Evolutionary conservation across 495 filamentous ascomycete genomes (phyloP).

Genomic region (Hypoxylon fragiforme): DNA sequence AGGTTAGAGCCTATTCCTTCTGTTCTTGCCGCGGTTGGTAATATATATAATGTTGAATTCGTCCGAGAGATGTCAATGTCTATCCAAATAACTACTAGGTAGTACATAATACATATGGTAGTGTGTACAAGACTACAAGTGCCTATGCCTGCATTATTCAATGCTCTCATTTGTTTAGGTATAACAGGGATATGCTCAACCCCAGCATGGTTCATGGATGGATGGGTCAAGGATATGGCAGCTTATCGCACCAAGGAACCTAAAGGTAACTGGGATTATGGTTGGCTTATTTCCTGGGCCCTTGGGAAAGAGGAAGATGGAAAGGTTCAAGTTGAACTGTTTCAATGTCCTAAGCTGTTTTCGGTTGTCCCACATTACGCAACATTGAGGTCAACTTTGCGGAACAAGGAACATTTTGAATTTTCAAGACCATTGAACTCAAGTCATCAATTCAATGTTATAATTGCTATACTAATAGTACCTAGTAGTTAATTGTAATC

Average conservation of each 20-base stretch:
- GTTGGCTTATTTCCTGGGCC: conserved; percentile 21
- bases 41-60: too few relatives aligned
- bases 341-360: conserved; percentile 20
- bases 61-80: too few relatives aligned
- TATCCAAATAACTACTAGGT: too few relatives aligned
- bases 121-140: conserved; percentile 17
- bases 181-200: conserved; percentile 31
- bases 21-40: too few relatives aligned
- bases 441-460: too few relatives aligned
- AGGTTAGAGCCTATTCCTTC: too few relatives aligned
- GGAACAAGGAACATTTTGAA: background rate
- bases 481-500: too few relatives aligned
- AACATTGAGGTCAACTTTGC: conserved; percentile 17
- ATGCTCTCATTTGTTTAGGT: too few relatives aligned
- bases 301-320: background rate
- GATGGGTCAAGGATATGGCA: conserved; percentile 24
- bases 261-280: conserved; percentile 21
- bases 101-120: conserved; percentile 2
- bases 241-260: conserved; percentile 28
- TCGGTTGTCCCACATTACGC: conserved; percentile 20
- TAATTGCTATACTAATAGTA: too few relatives aligned
- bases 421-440: background rate
- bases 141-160: too few relatives aligned
- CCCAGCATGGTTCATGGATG: conserved; percentile 21
- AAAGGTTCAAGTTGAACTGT: too few relatives aligned